A percentile compares a stretch with the other conserved stretches of the same genome.
Evolutionary conservation across 805 yeast species (phyloP).

Genomic region (Schizosaccharomyces lindneri): DNA sequence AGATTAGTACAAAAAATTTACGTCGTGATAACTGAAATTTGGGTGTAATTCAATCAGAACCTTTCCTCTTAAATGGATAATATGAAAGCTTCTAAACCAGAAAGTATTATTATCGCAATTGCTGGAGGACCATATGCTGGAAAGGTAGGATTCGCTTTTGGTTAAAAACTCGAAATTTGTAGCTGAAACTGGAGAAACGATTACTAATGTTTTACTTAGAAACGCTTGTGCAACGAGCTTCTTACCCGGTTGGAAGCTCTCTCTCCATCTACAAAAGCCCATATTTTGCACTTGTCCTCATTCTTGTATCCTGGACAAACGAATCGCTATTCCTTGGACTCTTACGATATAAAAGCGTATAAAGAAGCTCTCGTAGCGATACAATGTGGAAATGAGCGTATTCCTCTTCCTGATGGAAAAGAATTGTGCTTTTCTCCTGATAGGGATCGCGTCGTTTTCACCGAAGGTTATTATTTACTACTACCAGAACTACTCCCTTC

Average conservation of each 20-base stretch:
- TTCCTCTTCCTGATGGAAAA: neutral
- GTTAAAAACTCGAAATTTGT: neutral
- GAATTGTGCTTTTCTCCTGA: neutral
- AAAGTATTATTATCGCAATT: neutral
- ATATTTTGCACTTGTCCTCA: neutral
- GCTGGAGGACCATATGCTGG: neutral
- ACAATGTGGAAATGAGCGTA: neutral
- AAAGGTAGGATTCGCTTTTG: neutral
- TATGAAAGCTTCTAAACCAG: neutral
- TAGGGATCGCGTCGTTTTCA: neutral
- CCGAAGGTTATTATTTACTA: neutral
- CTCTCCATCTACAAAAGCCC: neutral
- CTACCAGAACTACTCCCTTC: neutral
- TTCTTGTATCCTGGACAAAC: neutral
- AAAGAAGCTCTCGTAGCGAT: neutral
- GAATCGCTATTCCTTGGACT: neutral
- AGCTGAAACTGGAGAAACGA: no score
- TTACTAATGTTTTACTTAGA: neutral
- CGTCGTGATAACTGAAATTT: neutral
- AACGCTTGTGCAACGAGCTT: neutral
- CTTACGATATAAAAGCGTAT: neutral
- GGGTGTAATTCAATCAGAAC: neutral
- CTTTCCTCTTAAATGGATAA: neutral
- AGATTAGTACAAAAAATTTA: no score
- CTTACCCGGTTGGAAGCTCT: neutral